These are phyloP conservation scores for Phaseolus lunatus DNA, from an alignment of 306 rosid species.

Conservation along the genomic window DNA sequence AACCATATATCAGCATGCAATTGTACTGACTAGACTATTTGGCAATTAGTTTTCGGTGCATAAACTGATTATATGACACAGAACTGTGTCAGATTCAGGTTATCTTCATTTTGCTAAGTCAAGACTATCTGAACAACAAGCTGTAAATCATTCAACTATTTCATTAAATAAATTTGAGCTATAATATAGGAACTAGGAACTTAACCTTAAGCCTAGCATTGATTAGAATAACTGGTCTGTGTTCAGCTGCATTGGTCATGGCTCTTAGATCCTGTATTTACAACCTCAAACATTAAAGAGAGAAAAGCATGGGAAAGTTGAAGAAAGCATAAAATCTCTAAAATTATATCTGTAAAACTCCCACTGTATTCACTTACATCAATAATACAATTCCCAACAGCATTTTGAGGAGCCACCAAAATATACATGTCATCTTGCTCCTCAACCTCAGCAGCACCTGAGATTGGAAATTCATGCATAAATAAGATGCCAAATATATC, in stretches of 20 bases:
- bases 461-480: conserved; percentile 45
- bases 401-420: conserved; percentile 97
- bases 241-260: conserved; percentile 90
- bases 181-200: conserved; percentile 42
- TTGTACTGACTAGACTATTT: conserved; percentile 20
- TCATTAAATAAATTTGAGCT: conserved; percentile 36
- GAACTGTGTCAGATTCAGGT: conserved; percentile 9
- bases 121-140: conserved; percentile 15
- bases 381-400: conserved; percentile 95
- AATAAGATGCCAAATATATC: conserved; percentile 26
- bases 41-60: not conserved
- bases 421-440: conserved; percentile 88
- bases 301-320: not conserved
- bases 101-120: conserved; percentile 13
- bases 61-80: conserved; percentile 7
- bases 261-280: conserved; percentile 82
- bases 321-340: conserved; percentile 33
- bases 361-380: conserved; percentile 64
- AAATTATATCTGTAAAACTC: conserved; percentile 36
- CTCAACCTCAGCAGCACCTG: conserved; percentile 92
- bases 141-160: conserved; percentile 29
- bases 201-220: conserved; percentile 88
- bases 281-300: conserved; percentile 44
- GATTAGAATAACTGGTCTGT: conserved; percentile 82
- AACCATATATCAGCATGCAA: conserved; percentile 17